Evolutionary conservation across 306 rosid genomes (phyloP), one percentile per base, ranked within the genome.

Genomic region (Citrullus amarus): DNA sequence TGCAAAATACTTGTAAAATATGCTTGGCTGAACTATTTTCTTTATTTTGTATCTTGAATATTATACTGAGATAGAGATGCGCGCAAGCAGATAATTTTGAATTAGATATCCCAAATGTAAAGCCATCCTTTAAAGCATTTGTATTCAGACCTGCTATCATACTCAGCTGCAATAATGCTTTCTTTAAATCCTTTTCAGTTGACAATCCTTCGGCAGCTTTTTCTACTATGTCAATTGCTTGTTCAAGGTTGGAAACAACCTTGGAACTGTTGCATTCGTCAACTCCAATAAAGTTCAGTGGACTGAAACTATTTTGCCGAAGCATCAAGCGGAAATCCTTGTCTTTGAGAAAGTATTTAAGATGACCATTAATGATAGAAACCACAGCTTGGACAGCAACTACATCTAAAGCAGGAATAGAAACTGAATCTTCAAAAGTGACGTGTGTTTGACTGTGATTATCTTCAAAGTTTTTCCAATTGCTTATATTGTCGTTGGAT

Each of bases 51-150:
- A 87, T 80, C 88, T 85, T 83, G 70, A 87, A 90, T 51, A 84
- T 85, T 56, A 89, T 89, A 78, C 98, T 86, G 78, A 93, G 95
- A 84, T 93, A 93, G 89, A 93, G 89, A 87, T 93, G 98, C 85
- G 98, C 93, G 80, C 93, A 91, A 38, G 97, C 91, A 63, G 98
- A 87, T 80, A 91, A 32, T 83, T 86, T 90, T 56, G 78, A 88
- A 77, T 91, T 89, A 2, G 89, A 90, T 57, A 89, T 85, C 53
- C 92, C 91, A 41, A 86, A 85, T 2, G 91, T 87, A 63, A 67
- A 80, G 22, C 76, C 89, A n/a, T 87, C 76, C 81, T 84, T 89
- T 76, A 82, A 76, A 83, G 86, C 89, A 80, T 88, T 85, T 41
- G 87, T 80, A 80, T 87, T 86, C 85, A 93, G 81, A 39, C 93